Evolutionary conservation across 768 basidiomycete species (phyloP).

Genomic region (Leucocoprinus sp.): DNA sequence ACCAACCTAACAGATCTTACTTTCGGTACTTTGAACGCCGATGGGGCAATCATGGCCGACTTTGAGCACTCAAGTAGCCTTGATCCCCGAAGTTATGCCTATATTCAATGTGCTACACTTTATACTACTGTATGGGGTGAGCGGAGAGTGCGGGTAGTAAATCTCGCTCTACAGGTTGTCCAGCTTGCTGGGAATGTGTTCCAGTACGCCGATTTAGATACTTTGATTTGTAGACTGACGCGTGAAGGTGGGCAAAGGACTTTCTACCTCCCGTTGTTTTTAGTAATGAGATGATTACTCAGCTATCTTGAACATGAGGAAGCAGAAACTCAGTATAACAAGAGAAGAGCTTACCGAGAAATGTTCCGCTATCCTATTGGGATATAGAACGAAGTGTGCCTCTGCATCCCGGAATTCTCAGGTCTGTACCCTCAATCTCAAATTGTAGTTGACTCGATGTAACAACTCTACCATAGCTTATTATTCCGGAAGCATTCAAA

Average conservation of each 20-base stretch:
- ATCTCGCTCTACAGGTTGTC: conserved; percentile 76
- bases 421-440: conserved; percentile 29
- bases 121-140: conserved; percentile 76
- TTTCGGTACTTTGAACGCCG: conserved; percentile 73
- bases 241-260: conserved; percentile 53
- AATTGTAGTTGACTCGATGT: no score
- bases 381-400: conserved; percentile 86
- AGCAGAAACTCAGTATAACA: conserved; percentile 60
- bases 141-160: conserved; percentile 77
- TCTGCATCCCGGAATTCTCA: conserved; percentile 69
- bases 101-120: conserved; percentile 79
- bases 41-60: conserved; percentile 69
- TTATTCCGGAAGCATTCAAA: conserved; percentile 91
- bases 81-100: conserved; percentile 64
- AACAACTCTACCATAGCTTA: conserved; percentile 47
- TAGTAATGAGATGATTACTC: background rate
- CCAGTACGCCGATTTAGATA: conserved; percentile 85
- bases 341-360: conserved; percentile 80
- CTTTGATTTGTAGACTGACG: conserved; percentile 61
- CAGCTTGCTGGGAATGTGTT: conserved; percentile 88
- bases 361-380: conserved; percentile 72
- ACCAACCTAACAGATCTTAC: conserved; percentile 65
- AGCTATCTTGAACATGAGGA: conserved; percentile 66
- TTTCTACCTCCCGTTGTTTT: background rate
- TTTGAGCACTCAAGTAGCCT: conserved; percentile 66